phyloP scores from a whole-genome alignment of 306 rosid species.

The Castanospermum australe region DNA sequence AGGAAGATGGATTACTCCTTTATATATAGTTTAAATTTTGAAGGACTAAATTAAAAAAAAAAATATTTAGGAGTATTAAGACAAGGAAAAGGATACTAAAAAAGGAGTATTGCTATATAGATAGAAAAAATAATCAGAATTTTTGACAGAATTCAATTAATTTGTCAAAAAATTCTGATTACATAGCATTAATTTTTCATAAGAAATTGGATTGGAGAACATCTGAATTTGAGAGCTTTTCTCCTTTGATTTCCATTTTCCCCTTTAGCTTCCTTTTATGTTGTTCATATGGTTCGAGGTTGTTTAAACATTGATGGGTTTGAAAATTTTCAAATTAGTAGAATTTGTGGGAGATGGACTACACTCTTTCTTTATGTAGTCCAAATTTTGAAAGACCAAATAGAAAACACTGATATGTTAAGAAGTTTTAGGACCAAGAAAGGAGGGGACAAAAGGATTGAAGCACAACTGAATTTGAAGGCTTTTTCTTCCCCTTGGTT shows the following conservation, averaged over 20 bases:
- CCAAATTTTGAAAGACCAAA: not conserved
- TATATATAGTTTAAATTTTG: not conserved
- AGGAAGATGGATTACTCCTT: not conserved
- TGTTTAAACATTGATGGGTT: not conserved
- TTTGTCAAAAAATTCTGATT: no score
- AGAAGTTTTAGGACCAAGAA: not conserved
- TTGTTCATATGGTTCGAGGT: not conserved
- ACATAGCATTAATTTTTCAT: no score
- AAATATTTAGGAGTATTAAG: not conserved
- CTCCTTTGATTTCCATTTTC: not conserved
- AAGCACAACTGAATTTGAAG: not conserved
- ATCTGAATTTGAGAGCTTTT: not conserved
- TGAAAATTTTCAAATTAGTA: not conserved
- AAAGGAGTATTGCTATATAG: no score
- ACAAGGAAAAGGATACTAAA: not conserved
- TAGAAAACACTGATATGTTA: conserved; percentile 1
- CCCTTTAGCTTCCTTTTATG: not conserved
- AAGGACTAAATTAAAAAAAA: not conserved
- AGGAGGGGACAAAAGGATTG: not conserved
- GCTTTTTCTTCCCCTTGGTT: not conserved
- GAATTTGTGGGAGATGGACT: not conserved
- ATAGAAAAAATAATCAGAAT: no score
- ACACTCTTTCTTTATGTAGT: not conserved
- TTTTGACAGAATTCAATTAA: no score
- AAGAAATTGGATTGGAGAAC: not conserved